Conservation (phyloP, 495 filamentous ascomycete genomes). For the Pyrenopolyporus hunteri region DNA sequence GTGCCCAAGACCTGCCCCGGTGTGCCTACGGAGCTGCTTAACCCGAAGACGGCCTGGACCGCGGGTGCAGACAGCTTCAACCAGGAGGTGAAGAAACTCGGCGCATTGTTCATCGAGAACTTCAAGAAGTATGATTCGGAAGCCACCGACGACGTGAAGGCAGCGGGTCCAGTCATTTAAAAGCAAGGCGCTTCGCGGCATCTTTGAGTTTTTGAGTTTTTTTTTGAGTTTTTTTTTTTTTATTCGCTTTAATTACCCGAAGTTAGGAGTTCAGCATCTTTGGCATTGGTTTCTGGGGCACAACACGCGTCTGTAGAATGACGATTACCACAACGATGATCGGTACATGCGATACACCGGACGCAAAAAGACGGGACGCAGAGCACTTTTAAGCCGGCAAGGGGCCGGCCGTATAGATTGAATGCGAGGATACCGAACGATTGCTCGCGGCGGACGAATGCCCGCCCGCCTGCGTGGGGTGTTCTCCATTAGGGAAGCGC, state of each 20-base stretch:
- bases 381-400: not conserved
- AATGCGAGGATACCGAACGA: slow-evolving; percentile 16
- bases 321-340: slow-evolving; percentile 6
- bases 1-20: slow-evolving; percentile 86
- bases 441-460: slow-evolving; percentile 2
- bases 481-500: slow-evolving; percentile 8
- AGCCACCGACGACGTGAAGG: slow-evolving; percentile 82
- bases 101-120: slow-evolving; percentile 87
- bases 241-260: too few species aligned
- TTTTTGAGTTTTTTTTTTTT: slow-evolving; percentile 2
- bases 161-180: slow-evolving; percentile 65
- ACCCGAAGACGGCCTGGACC: slow-evolving; percentile 92
- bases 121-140: slow-evolving; percentile 93
- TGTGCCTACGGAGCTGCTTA: slow-evolving; percentile 89
- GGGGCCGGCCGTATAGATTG: slow-evolving; percentile 20
- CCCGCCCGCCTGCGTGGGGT: not conserved
- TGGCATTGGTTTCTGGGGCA: slow-evolving; percentile 18
- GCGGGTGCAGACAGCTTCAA: slow-evolving; percentile 76
- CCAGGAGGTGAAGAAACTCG: slow-evolving; percentile 87
- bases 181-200: slow-evolving; percentile 22
- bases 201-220: slow-evolving; percentile 1
- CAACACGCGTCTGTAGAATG: slow-evolving; percentile 30
- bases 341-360: slow-evolving; percentile 12
- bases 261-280: slow-evolving; percentile 32
- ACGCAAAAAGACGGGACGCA: slow-evolving; percentile 1